Percentiles rank a stretch among this genome's conserved stretches.
These are phyloP conservation scores for Coleophoma cylindrospora DNA, from an alignment of 2,329 filamentous ascomycete species.

Conservation along the genomic window DNA sequence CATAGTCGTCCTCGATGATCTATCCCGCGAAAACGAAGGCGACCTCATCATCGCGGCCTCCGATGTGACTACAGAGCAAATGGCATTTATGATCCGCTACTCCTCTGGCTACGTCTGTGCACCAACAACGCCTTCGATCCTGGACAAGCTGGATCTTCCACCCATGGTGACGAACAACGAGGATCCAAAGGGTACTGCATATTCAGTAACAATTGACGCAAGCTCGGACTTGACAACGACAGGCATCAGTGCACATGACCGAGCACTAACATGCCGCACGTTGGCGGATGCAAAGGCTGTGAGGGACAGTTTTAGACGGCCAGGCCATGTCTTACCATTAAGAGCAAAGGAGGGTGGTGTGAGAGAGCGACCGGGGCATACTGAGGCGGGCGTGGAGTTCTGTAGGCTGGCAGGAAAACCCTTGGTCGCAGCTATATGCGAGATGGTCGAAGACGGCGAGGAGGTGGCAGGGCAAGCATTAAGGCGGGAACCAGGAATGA, in stretches of 20 bases:
- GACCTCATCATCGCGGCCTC: conserved; percentile 94
- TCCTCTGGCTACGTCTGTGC: conserved; percentile 89
- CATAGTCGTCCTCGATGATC: conserved; percentile 90
- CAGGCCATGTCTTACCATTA: conserved; percentile 87
- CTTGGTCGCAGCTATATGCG: conserved; percentile 78
- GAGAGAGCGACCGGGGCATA: conserved; percentile 75
- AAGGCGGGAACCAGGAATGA: conserved; percentile 72
- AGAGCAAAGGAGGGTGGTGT: conserved; percentile 77
- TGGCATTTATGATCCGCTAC: conserved; percentile 93
- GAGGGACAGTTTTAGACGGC: conserved; percentile 63
- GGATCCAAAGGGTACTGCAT: conserved; percentile 87
- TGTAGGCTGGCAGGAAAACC: conserved; percentile 77
- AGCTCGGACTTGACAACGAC: conserved; percentile 70
- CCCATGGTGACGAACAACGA: conserved; percentile 76
- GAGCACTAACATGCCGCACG: conserved; percentile 72
- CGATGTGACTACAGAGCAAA: conserved; percentile 79
- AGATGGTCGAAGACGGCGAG: conserved; percentile 83
- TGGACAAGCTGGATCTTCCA: conserved; percentile 69
- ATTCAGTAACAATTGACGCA: conserved; percentile 85
- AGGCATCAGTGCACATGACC: conserved; percentile 85
- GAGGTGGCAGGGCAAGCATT: conserved; percentile 64
- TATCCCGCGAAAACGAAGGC: conserved; percentile 93
- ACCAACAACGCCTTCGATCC: conserved; percentile 67
- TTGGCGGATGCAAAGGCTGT: conserved; percentile 61
- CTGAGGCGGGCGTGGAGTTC: conserved; percentile 89